Conservation (phyloP, 2,329 filamentous ascomycete genomes). For the Microcyclospora tardicrescens region DNA sequence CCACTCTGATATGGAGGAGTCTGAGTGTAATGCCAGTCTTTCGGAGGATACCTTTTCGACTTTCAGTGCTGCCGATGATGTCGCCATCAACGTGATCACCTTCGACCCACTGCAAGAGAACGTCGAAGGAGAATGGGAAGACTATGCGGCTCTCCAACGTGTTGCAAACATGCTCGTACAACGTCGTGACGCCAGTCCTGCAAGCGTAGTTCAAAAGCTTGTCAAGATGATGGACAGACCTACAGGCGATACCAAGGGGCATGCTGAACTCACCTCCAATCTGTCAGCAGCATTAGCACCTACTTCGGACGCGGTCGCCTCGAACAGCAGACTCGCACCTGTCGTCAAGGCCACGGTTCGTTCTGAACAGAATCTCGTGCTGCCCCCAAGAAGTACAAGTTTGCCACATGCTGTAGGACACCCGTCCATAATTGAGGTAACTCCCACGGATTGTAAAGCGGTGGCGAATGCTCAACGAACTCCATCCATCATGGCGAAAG, state of each 20-base stretch:
- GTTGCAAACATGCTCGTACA: neutral
- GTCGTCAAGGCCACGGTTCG: too few relatives aligned
- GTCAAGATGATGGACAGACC: neutral
- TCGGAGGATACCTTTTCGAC: constrained; percentile 21
- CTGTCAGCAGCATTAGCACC: too few relatives aligned
- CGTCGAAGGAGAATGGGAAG: constrained; percentile 2
- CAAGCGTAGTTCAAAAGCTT: too few relatives aligned
- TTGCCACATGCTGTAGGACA: too few relatives aligned
- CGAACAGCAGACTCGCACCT: too few relatives aligned
- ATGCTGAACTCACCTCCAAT: neutral
- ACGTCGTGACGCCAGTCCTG: neutral
- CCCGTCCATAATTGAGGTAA: neutral
- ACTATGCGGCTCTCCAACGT: constrained; percentile 1
- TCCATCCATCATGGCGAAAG: constrained; percentile 17
- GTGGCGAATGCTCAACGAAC: too few relatives aligned
- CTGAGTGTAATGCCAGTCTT: constrained; percentile 6
- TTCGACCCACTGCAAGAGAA: neutral
- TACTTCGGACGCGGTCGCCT: too few relatives aligned
- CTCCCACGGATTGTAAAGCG: constrained; percentile 8
- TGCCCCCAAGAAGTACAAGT: too few relatives aligned
- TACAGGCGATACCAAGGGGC: neutral
- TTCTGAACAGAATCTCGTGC: too few relatives aligned
- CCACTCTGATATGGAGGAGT: neutral
- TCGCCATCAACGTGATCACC: constrained; percentile 19
- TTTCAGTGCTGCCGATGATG: constrained; percentile 23